Base-by-base conservation (phyloP, 352 stramenopile genomes). In the Halophytophthora polymorphica region DNA sequence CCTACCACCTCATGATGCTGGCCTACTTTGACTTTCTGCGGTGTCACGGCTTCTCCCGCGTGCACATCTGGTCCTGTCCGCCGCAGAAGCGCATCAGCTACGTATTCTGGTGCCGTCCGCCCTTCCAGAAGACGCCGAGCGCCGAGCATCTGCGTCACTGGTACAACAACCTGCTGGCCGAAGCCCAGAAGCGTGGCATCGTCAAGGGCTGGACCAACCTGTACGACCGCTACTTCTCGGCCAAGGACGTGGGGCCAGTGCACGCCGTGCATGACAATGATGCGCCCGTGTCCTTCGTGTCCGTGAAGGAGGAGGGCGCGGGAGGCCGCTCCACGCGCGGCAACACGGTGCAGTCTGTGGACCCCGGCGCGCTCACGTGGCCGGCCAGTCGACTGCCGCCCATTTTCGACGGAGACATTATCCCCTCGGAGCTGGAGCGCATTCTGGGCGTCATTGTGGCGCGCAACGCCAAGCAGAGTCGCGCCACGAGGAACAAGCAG, bases 31-130 rank as follows among this genome's bases (percentile, higher is more conserved):
- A 97, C 47, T 98, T 96, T 55, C 76, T 96, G 19, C 88, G 90
- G n/a, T 70, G 73, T n/a, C 79, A 96, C 38, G 96, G 96, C 18
- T 98, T 98, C 64, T 83, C 95, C 25, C 87, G 85, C 28, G 92
- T 97, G 41, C 93, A 98, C 61, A 98, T 99, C 38, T 99, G 96
- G 96, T 95, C 90, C 33, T 99, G 96, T 57, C 85, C 85, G 42
- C 84, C 96, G 34, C 77, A 90, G 53, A 89, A 96, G 46, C 95
- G 96, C 17, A 98, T 98, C 64, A 98, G 93, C 47, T 99, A 98
- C 65, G 96, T 99, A 42, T 99, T 99, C 72, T 98, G 95, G 86
- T 98, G 92, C 60, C 96, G 98, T 38, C 96, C 96, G 14, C 44
- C 71, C 13, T 96, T 98, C 59, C 96, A 99, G 69, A 88, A 96